Conservation (phyloP, 495 filamentous ascomycete species). For the Penicillium odoratum region DNA sequence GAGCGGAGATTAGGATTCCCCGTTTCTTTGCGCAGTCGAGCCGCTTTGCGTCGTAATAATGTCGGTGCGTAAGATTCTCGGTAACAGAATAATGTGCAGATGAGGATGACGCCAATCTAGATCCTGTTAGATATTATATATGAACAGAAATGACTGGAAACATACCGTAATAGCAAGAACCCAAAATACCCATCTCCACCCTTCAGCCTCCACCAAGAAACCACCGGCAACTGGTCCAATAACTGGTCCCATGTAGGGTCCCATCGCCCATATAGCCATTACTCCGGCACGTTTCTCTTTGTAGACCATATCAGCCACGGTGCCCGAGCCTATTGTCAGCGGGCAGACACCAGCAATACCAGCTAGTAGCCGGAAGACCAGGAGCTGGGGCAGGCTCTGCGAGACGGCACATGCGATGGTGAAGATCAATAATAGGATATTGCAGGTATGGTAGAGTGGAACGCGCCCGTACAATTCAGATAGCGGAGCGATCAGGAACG, state of each 20-base stretch:
- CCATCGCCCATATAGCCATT: conserved; percentile 50
- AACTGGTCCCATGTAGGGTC: conserved; percentile 39
- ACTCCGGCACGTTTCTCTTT: conserved; percentile 43
- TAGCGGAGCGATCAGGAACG: conserved; percentile 42
- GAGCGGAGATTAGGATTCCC: conserved; percentile 44
- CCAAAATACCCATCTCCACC: conserved; percentile 55
- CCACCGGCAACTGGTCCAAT: conserved; percentile 47
- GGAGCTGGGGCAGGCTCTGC: conserved; percentile 39
- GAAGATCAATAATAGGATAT: conserved; percentile 45
- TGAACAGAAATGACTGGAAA: conserved; percentile 14
- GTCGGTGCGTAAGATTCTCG: conserved; percentile 70
- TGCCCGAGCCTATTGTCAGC: conserved; percentile 46
- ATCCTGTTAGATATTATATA: background rate
- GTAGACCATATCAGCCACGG: conserved; percentile 46
- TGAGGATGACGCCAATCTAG: conserved; percentile 39
- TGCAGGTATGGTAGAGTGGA: conserved; percentile 42
- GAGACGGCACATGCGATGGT: conserved; percentile 47
- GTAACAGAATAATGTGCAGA: conserved; percentile 46
- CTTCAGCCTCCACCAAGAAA: conserved; percentile 31
- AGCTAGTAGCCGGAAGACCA: conserved; percentile 48
- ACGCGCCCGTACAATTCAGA: conserved; percentile 48
- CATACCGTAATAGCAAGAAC: conserved; percentile 46
- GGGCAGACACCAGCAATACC: conserved; percentile 45
- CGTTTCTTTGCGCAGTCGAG: conserved; percentile 59
- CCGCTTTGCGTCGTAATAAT: conserved; percentile 62